Evolutionary conservation across 306 rosid species (phyloP), one percentile per base, ranked within the genome.

Genomic region (Arachis hypogaea): DNA sequence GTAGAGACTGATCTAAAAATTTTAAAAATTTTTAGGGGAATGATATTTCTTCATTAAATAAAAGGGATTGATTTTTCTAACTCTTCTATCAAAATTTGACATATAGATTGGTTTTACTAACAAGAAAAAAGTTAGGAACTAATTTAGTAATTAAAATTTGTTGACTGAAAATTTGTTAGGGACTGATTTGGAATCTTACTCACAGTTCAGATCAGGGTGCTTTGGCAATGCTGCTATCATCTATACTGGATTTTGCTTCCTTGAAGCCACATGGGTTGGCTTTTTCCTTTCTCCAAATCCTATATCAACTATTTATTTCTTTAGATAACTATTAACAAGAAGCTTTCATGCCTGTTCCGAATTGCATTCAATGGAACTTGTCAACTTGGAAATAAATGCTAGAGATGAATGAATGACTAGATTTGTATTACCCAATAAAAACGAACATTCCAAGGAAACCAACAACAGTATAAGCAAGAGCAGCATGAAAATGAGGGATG

Each of bases 401-500:
- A 22, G n/a, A 12, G 52, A 47, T 2, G 9, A 16, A 55, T 7
- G 4, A 56, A 56, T 2, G 2, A 29, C 63, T 58, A 58, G 9
- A 58, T 58, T 57, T 58, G 63, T n/a, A 58, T 58, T 9, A 29
- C 41, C 41, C 4, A 61, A 43, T 43, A 43, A 65, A 64, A 46
- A 66, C 45, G 47, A 43, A 64, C 12, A 18, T 64, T 14, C 9
- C 54, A 64, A 40, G 3, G 28, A 22, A 64, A 44, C 18, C 18
- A 9, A 12, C 58, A 46, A 47, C 29, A 36, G 5, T 5, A 6
- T 33, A 65, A 44, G 59, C 47, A 65, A 29, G 58, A n/a, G 56
- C 45, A 56, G n/a, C 51, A 56, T n/a, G 73, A 29, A 29, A 64
- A 56, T 74, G 58, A 22, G 56, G 59, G 41, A 28, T 41, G 14